Percentiles rank a stretch among this genome's conserved stretches.
phyloP scores from a whole-genome alignment of 1,139 yeast genomes.

The Wickerhamomyces sp. region DNA sequence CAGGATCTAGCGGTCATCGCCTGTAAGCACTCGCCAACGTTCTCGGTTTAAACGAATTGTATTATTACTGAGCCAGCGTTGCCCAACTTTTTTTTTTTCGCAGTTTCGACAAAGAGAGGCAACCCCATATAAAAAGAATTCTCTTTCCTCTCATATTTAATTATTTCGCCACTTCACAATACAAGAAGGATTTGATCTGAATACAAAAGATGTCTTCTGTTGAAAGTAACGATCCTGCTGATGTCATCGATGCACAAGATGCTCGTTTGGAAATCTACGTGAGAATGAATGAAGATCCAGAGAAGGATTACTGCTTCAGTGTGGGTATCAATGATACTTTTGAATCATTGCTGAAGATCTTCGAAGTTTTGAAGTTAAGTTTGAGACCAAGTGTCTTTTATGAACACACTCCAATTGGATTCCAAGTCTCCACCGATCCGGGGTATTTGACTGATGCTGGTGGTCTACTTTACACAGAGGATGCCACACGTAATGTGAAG shows the following conservation, averaged over 20 bases:
- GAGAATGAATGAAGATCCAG: slow-evolving; percentile 79
- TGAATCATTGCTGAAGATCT: slow-evolving; percentile 49
- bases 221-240: slow-evolving; percentile 10
- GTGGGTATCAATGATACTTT: slow-evolving; percentile 55
- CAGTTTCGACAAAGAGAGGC: no score
- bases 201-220: no score
- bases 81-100: no score
- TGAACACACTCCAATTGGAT: slow-evolving; percentile 57
- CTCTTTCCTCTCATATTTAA: no score
- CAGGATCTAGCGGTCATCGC: no score
- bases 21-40: no score
- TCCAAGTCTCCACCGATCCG: slow-evolving; percentile 66
- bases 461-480: slow-evolving; percentile 60
- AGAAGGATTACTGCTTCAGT: slow-evolving; percentile 87
- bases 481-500: slow-evolving; percentile 38
- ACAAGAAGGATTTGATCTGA: no score
- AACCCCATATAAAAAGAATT: no score
- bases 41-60: no score
- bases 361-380: slow-evolving; percentile 63
- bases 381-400: slow-evolving; percentile 79
- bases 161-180: no score
- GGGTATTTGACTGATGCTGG: slow-evolving; percentile 87
- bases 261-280: slow-evolving; percentile 63
- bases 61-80: no score
- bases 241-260: slow-evolving; percentile 13